A percentile compares a stretch with the other conserved stretches of the same genome.
phyloP scores from a whole-genome alignment of 371 early-diverging fungal species.

The Mortierella sp. region DNA sequence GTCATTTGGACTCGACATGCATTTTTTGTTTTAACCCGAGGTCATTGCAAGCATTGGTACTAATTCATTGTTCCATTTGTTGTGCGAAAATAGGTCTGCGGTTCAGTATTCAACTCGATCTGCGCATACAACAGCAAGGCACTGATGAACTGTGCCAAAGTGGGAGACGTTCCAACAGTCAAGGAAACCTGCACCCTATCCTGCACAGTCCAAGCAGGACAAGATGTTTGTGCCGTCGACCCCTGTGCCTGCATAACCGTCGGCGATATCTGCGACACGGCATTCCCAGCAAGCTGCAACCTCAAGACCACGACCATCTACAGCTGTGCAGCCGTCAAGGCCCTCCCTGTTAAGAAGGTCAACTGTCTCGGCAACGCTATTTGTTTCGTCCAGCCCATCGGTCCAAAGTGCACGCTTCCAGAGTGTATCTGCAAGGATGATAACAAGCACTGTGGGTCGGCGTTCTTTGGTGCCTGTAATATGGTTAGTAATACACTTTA shows the following conservation, averaged over 20 bases:
- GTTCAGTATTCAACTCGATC: background rate
- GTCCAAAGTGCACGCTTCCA: background rate
- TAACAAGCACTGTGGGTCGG: slow-evolving; percentile 4
- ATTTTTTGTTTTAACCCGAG: background rate
- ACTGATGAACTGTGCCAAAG: background rate
- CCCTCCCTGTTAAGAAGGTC: background rate
- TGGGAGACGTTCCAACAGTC: background rate
- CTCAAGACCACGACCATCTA: background rate
- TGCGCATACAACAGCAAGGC: background rate
- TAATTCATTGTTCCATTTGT: background rate
- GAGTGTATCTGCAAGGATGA: slow-evolving; percentile 11
- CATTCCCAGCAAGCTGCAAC: background rate
- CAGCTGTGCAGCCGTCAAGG: background rate
- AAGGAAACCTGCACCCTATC: background rate
- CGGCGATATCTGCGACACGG: background rate
- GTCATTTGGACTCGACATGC: background rate
- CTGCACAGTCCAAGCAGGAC: background rate
- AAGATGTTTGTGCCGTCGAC: background rate
- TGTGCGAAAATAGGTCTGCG: background rate
- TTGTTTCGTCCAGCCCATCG: background rate
- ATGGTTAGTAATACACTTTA: background rate
- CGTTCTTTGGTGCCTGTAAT: slow-evolving; percentile 3
- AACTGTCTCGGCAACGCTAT: background rate
- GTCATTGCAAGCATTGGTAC: background rate
- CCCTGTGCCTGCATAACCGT: background rate